Evolutionary conservation across 768 basidiomycete genomes (phyloP).

Genomic region (Guyanaporus albipodus): DNA sequence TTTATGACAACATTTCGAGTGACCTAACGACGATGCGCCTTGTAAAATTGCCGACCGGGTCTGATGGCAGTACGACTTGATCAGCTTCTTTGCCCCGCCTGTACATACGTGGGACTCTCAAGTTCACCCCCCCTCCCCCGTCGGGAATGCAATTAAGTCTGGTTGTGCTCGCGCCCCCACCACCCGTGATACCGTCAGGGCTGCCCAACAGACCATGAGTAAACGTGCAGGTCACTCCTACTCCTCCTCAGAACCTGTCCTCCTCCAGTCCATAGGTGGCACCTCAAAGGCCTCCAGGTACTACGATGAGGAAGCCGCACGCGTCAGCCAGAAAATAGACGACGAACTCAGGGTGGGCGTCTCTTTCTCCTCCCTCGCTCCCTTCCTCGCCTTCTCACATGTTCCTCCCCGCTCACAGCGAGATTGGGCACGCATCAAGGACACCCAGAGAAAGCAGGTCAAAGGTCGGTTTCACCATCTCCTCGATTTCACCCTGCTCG

Average conservation of each 20-base stretch:
- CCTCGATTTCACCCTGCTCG: neutral
- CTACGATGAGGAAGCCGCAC: constrained; percentile 43
- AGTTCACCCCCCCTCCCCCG: no score
- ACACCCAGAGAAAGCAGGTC: constrained; percentile 44
- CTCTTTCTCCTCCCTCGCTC: neutral
- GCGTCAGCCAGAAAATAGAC: constrained; percentile 50
- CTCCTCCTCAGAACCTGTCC: constrained; percentile 30
- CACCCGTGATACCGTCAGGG: constrained; percentile 9
- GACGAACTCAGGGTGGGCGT: constrained; percentile 49
- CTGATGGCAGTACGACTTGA: constrained; percentile 29
- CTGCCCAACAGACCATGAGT: constrained; percentile 22
- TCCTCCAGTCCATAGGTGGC: constrained; percentile 30
- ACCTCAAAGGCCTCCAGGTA: constrained; percentile 29
- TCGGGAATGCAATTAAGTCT: constrained; percentile 31
- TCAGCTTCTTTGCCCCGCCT: constrained; percentile 34
- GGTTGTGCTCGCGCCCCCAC: constrained; percentile 18
- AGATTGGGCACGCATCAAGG: constrained; percentile 45
- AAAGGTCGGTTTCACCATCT: constrained; percentile 51
- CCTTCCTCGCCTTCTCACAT: constrained; percentile 4
- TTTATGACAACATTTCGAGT: no score
- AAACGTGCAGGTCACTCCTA: constrained; percentile 28
- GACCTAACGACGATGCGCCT: no score
- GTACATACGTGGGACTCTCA: constrained; percentile 38
- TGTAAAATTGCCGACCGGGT: constrained; percentile 18
- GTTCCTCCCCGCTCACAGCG: constrained; percentile 35